Evolutionary conservation across 2,329 filamentous ascomycete species (phyloP), one percentile per base, ranked within the genome.

Genomic region (Colletotrichum aenigma): DNA sequence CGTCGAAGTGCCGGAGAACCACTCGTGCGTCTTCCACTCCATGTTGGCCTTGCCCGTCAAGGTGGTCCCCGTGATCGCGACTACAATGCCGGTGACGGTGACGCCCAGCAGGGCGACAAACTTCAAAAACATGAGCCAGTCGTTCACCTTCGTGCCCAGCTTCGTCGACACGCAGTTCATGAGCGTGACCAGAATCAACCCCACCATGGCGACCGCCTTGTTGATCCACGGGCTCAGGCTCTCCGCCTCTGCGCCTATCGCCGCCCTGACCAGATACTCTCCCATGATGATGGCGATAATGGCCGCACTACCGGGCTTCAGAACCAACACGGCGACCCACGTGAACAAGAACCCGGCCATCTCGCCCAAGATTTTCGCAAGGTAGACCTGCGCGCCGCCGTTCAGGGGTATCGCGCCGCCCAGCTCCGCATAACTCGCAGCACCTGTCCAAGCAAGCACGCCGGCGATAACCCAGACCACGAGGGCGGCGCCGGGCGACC

Each of bases 281-380:
- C 97, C 97, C 88, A 98, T 98, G 81, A 99, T 98, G 79, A 99
- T 98, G 78, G 96, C 91, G 78, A 99, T 95, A 82, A 99, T 99
- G 77, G 97, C 97, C 12, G 96, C 93, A 52, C 95, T 94, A 4
- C 97, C 97, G 1, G 97, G 97, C 86, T 98, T 98, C 77, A 99
- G 88, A 15, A 99, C 97, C 76, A 97, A 91, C 18, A 98, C 95
- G 1, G 97, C 96, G 67, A 95, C 96, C 97, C 97, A 99, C 3
- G 96, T 97, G 84, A 98, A 99, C 38, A 98, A 88, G 82, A 99
- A 99, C 0, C 97, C 97, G 2, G 93, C 92, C 81, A 98, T 88
- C 85, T 99, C 97, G 70, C 96, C 96, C 84, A 98, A 98, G 75
- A 98, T 99, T 86, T 98, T 98, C 78, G 95, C 93, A 58, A 99